These are phyloP conservation scores for Podospora australis DNA, from an alignment of 495 filamentous ascomycete genomes.

Conservation along the genomic window DNA sequence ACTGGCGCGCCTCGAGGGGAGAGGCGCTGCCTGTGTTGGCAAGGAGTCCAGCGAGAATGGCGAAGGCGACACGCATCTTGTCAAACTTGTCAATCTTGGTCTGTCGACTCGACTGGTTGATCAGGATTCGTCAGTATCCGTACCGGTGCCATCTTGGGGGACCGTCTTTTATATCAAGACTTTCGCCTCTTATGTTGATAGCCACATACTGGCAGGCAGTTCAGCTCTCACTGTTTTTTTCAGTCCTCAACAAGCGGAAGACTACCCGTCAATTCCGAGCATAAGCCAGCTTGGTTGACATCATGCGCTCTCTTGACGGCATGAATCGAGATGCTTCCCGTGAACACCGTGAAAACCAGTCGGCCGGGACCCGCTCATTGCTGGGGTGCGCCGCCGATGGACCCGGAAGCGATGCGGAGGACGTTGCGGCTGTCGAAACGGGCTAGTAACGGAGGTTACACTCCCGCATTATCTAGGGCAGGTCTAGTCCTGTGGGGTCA, in stretches of 20 bases:
- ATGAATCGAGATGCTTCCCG: not conserved
- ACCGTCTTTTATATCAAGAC: not conserved
- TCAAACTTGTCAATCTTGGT: not conserved
- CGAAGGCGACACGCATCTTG: conserved; percentile 2
- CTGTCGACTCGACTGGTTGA: not conserved
- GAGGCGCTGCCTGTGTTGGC: conserved; percentile 5
- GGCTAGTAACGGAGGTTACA: not conserved
- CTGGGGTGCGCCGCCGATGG: not conserved
- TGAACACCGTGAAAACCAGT: not conserved
- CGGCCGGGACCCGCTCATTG: not conserved
- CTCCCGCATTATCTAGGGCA: not conserved
- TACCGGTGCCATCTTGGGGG: not conserved
- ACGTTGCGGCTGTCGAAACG: not conserved
- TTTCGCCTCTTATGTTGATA: not conserved
- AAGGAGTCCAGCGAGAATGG: conserved; percentile 9
- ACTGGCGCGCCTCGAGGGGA: conserved; percentile 9
- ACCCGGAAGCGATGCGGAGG: not conserved
- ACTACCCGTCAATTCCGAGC: not conserved
- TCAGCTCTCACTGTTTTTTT: not conserved
- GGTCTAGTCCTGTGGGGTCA: not conserved
- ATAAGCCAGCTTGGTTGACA: not conserved
- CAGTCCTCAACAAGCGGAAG: not conserved
- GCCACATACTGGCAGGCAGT: not conserved
- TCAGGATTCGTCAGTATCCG: not conserved
- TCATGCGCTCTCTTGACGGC: not conserved